Percentiles rank a stretch among this genome's conserved stretches.
Evolutionary conservation across 1,284 basidiomycete species (phyloP).

Genomic region (Agroathelia rolfsii): DNA sequence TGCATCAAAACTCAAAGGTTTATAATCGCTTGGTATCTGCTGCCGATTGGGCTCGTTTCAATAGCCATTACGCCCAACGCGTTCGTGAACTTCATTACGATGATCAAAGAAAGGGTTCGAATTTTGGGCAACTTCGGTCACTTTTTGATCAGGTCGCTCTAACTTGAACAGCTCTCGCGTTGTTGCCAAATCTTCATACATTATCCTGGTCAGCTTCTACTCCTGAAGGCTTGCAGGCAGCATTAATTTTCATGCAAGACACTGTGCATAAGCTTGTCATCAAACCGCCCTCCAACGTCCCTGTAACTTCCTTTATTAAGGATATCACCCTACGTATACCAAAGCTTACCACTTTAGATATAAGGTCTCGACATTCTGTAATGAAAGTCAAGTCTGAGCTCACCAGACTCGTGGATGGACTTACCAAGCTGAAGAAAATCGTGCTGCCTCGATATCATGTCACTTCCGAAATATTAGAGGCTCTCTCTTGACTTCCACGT

Average conservation of each 20-base stretch:
- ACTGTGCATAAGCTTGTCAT: conserved; percentile 25
- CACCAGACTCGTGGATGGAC: conserved; percentile 25
- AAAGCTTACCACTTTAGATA: conserved; percentile 31
- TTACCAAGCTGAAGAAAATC: conserved; percentile 38
- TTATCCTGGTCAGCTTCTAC: conserved; percentile 28
- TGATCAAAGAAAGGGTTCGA: conserved; percentile 99
- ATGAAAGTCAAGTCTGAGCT: conserved; percentile 27
- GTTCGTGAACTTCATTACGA: conserved; percentile 90
- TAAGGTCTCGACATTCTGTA: conserved; percentile 29
- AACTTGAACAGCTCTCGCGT: conserved; percentile 37
- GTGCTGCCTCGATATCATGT: conserved; percentile 41
- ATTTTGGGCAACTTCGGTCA: too few relatives aligned
- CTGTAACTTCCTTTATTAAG: conserved; percentile 29
- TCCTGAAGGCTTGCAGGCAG: conserved; percentile 20
- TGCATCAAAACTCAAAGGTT: too few relatives aligned
- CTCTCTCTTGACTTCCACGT: conserved; percentile 33
- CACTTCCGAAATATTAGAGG: conserved; percentile 34
- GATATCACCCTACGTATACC: conserved; percentile 46
- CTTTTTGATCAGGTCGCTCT: conserved; percentile 47
- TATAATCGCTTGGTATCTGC: too few relatives aligned
- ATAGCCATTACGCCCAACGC: conserved; percentile 90
- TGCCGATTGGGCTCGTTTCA: too few relatives aligned
- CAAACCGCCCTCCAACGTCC: conserved; percentile 15
- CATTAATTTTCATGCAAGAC: conserved; percentile 35
- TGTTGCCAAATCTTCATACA: conserved; percentile 45